Conservation (phyloP, 2,329 filamentous ascomycete species). For the Clarireedia paspali region DNA sequence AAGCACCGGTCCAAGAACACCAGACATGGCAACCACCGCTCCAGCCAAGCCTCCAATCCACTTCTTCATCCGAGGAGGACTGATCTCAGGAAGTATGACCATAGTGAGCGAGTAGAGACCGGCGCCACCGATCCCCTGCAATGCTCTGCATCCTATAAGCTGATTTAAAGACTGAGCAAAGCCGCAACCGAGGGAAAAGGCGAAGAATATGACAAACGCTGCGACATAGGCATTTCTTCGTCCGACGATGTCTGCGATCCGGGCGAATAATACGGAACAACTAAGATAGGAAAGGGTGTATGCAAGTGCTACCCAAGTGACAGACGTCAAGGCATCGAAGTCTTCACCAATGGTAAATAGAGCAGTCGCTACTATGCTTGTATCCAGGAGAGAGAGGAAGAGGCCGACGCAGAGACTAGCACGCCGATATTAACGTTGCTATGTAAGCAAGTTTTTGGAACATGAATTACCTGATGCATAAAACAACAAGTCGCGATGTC, state of each 20-base stretch:
- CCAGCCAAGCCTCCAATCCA: conserved; percentile 41
- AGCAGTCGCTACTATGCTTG: conserved; percentile 52
- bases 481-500: not conserved
- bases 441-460: not conserved
- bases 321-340: conserved; percentile 36
- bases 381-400: conserved; percentile 53
- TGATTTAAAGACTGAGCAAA: conserved; percentile 37
- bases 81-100: conserved; percentile 38
- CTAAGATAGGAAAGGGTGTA: conserved; percentile 38
- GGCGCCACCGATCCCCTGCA: conserved; percentile 30
- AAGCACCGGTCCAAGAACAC: conserved; percentile 20
- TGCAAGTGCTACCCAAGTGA: conserved; percentile 48
- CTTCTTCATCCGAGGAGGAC: conserved; percentile 34
- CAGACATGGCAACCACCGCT: conserved; percentile 26
- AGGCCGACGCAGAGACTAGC: conserved; percentile 43
- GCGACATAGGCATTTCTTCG: conserved; percentile 6
- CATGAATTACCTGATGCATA: not conserved
- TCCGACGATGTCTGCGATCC: conserved; percentile 32
- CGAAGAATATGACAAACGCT: conserved; percentile 45
- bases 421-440: not conserved
- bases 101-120: conserved; percentile 31
- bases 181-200: conserved; percentile 49
- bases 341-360: conserved; percentile 47
- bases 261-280: conserved; percentile 46
- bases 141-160: conserved; percentile 27